phyloP scores from a whole-genome alignment of 257 asterid genomes.

The Osmanthus fragrans region DNA sequence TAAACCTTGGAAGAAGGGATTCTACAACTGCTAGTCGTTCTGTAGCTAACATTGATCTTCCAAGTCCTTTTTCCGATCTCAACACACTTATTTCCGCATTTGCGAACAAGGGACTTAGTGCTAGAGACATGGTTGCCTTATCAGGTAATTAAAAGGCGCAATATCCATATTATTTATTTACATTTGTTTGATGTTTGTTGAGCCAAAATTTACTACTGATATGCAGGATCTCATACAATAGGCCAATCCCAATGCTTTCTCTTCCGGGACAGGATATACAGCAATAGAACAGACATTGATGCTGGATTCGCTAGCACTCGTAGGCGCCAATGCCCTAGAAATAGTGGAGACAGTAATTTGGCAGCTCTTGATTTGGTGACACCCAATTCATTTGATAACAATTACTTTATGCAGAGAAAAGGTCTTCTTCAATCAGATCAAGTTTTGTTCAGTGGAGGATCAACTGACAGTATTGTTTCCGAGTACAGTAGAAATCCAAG shows the following conservation, averaged over 20 bases:
- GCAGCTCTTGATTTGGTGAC: conserved; percentile 39
- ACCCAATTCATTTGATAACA: conserved; percentile 25
- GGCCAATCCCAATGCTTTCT: conserved; percentile 34
- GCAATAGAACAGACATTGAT: conserved; percentile 37
- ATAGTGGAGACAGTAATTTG: conserved; percentile 23
- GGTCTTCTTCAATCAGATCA: conserved; percentile 35
- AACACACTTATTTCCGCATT: conserved; percentile 13
- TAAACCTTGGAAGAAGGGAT: conserved; percentile 40
- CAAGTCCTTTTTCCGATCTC: conserved; percentile 17
- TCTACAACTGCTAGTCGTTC: conserved; percentile 34
- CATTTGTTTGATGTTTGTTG: too few relatives aligned
- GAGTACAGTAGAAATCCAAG: conserved; percentile 20
- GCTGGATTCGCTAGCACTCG: conserved; percentile 37
- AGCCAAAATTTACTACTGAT: not conserved
- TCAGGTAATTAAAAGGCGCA: conserved; percentile 20
- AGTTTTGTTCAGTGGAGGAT: conserved; percentile 27
- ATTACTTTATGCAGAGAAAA: conserved; percentile 21
- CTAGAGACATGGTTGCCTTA: conserved; percentile 36
- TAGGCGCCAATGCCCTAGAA: conserved; percentile 25
- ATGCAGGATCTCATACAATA: conserved; percentile 36
- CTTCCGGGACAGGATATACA: conserved; percentile 26
- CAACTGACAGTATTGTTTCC: conserved; percentile 17
- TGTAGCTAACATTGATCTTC: conserved; percentile 28
- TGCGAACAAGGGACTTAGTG: conserved; percentile 16
- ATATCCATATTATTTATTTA: too few relatives aligned